Evolutionary conservation across 2,329 filamentous ascomycete species (phyloP), one percentile per base, ranked within the genome.

Genomic region (Ambrosiella beaveri): DNA sequence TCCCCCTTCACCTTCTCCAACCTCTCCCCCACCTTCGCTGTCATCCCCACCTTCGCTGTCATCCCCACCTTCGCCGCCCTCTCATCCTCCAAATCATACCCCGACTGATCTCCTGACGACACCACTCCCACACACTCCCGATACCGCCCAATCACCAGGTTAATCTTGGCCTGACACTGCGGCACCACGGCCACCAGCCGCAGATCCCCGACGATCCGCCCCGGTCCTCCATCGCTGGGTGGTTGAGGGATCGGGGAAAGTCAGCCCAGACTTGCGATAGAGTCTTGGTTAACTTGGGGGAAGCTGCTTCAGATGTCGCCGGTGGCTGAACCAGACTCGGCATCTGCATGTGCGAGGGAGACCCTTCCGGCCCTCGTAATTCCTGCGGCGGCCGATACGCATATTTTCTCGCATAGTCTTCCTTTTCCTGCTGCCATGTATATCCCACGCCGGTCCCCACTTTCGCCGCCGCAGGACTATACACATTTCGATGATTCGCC

Each of bases 41-140:
- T 45, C 39, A 58, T 53, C 3, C 50, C 57, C 8, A 51, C 39
- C 35, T 54, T 41, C 9, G 41, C n/a, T 27, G 50, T 45, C 39
- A 58, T 53, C 3, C 50, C 57, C 8, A 51, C 39, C 35, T n/a
- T n/a, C 15, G 57, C 49, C 8, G 39, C 39, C 51, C 49, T 36
- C 13, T 54, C 13, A 44, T 44, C 51, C 11, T 51, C 51, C 37
- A 45, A 36, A 36, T 58, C 57, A 35, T 53, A 54, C n/a, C 57
- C 57, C 4, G 49, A 45, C 8, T 50, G 49, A 27, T 47, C 27
- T 9, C 44, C 35, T 4, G 50, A 41, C 3, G 39, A 35, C 36
- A 35, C 15, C 7, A 45, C 11, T 11, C 27, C 19, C 3, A n/a
- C 19, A 4, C n/a, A 17, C n/a, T 17, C n/a, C 7, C 13, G 19